Evolutionary conservation across 176 grass and related monocot species (phyloP), one percentile per base, ranked within the genome.

Genomic region (Oryza glumipatula): DNA sequence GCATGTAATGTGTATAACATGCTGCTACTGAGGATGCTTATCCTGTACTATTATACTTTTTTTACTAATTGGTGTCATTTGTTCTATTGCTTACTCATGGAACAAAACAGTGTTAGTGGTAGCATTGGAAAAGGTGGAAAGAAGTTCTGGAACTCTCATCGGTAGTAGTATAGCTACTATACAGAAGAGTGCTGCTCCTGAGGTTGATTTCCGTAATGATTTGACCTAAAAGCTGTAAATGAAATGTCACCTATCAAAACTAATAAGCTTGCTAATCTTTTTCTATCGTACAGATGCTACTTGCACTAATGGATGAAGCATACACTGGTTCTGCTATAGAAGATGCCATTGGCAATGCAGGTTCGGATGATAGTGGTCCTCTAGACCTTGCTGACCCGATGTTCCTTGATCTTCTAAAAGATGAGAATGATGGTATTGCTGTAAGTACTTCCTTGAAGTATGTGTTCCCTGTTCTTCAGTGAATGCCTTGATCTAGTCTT

Each of bases 81-180:
- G n/a, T 11, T 72, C 70, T 80, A 19, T 58, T 49, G 9, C 3
- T 69, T 67, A 52, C 51, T 33, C 76, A 11, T 81, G 64, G 68
- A 72, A 79, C 66, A 88, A 82, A 68, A 80, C 87, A 98, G 96
- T 98, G 89, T 88, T 95, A 68, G 91, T 98, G 80, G 89, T 93
- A 44, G 89, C 96, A 83, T 65, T 98, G 84, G 96, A 98, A 90
- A 98, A 95, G 75, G 88, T 98, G 68, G 96, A 95, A 87, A 98
- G 81, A 86, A 94, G 86, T 88, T 95, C 96, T 35, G 91, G 96
- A 79, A 94, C 93, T 87, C 87, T 95, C 63, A 86, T 98, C 70
- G 96, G 93, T 63, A 95, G 93, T 91, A 95, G 91, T 86, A 95
- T 98, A 67, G 96, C 96, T 84, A 90, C 96, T 46, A 98, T 98